These are phyloP conservation scores for Vitis rotundifolia DNA, from an alignment of 164 flowering plant genomes.

Conservation along the genomic window DNA sequence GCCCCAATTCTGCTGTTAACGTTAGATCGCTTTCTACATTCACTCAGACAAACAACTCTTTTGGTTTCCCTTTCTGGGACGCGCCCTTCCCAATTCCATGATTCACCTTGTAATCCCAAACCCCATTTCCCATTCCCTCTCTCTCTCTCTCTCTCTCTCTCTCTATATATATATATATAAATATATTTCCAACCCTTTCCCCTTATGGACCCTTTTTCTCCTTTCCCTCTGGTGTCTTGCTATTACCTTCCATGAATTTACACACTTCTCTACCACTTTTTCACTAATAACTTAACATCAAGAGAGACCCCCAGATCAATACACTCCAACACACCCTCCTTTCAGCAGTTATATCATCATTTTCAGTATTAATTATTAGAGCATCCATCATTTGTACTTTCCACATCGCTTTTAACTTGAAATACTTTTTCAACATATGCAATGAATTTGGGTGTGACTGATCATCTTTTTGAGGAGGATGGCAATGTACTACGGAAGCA, in stretches of 20 bases:
- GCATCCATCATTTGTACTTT: too few species aligned
- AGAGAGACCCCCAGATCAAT: too few species aligned
- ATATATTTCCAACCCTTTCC: conserved; percentile 5
- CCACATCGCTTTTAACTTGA: too few species aligned
- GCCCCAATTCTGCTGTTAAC: not conserved
- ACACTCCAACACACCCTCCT: too few species aligned
- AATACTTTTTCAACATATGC: too few species aligned
- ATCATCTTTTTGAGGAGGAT: too few species aligned
- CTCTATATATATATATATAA: too few species aligned
- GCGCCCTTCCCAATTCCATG: not conserved
- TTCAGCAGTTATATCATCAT: too few species aligned
- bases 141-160: conserved; percentile 7
- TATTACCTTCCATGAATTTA: not conserved
- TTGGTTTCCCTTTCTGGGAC: conserved; percentile 22
- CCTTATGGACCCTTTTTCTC: not conserved
- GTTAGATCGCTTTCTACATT: conserved; percentile 31
- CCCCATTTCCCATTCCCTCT: not conserved
- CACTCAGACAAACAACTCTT: conserved; percentile 23
- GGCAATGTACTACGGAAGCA: too few species aligned
- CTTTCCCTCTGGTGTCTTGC: not conserved
- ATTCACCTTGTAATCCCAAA: too few species aligned
- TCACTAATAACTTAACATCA: not conserved
- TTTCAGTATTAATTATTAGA: too few species aligned
- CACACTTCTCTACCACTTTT: not conserved
- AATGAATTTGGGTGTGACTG: too few species aligned